phyloP scores from a whole-genome alignment of 768 basidiomycete genomes.

The Russula emetica region DNA sequence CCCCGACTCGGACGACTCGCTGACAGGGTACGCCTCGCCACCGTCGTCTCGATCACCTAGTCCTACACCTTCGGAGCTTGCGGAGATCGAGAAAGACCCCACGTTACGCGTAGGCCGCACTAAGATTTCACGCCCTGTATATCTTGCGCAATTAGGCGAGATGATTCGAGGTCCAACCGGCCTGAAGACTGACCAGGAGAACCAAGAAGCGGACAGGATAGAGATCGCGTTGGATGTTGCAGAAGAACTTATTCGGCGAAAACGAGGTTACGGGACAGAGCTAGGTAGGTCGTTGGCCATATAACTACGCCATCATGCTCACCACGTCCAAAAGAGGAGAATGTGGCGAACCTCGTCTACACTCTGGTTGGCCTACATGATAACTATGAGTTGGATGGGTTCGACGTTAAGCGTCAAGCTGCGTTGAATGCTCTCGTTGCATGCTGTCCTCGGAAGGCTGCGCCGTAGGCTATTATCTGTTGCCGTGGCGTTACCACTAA shows the following conservation, averaged over 20 bases:
- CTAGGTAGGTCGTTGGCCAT: constrained; percentile 54
- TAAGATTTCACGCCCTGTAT: constrained; percentile 80
- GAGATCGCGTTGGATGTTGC: constrained; percentile 78
- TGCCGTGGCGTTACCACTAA: neutral
- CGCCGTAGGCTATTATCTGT: constrained; percentile 58
- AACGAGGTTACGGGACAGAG: constrained; percentile 81
- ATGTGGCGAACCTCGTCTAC: constrained; percentile 76
- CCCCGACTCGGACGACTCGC: constrained; percentile 78
- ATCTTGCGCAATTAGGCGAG: constrained; percentile 77
- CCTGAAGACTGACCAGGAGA: constrained; percentile 48
- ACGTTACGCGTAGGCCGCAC: constrained; percentile 65
- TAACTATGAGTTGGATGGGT: constrained; percentile 78
- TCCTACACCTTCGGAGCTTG: constrained; percentile 76
- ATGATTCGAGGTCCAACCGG: constrained; percentile 63
- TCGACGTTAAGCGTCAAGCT: constrained; percentile 70
- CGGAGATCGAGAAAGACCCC: constrained; percentile 82
- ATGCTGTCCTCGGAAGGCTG: constrained; percentile 71
- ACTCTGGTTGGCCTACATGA: constrained; percentile 72
- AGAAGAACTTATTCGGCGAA: constrained; percentile 80
- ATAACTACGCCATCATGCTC: neutral
- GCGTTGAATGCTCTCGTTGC: constrained; percentile 75
- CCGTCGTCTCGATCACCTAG: constrained; percentile 68
- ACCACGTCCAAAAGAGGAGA: constrained; percentile 62
- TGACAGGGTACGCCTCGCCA: constrained; percentile 70
- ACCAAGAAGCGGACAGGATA: constrained; percentile 66